Evolutionary conservation across 768 basidiomycete genomes (phyloP), one percentile per base, ranked within the genome.

Genomic region (Cystofilobasidium ferigula): DNA sequence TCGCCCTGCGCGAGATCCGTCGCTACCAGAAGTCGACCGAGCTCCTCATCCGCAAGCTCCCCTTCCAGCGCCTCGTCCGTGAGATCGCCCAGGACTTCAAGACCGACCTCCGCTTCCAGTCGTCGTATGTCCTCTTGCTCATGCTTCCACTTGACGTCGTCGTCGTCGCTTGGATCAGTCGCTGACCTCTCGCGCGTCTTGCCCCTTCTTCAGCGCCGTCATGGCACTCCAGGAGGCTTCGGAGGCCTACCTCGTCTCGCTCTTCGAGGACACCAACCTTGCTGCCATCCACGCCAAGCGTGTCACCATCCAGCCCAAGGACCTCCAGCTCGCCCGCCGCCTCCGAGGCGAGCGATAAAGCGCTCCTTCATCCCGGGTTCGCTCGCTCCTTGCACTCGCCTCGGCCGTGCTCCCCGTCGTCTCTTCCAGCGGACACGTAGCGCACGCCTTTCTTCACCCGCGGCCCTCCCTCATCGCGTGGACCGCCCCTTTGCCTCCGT

Each of bases 1-100:
- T 98, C 81, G 94, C 94, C 71, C 90, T 98, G 71, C 92, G 94
- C 83, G 93, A 97, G 80, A 97, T 97, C 74, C 82, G 93, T 76
- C 83, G 92, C 78, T 95, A 97, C 83, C 78, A 78, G 71, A 80
- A 79, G 74, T 83, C 81, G 18, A 84, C 83, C 34, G 82, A 84
- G 73, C 78, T 84, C 40, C 79, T 84, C 68, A 84, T 84, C 72
- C 80, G 82, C 72, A 84, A 84, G 75, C 81, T 77, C 60, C 72
- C 73, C 67, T 70, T 71, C 71, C 71, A 71, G 62, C 63, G 71
- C 16, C 71, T 71, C 38, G 57, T 57, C 42, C 35, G 61, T 35
- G 65, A 67, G 53, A 65, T 67, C 64, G 65, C 59, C 62, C 62
- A 63, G 63, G 69, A 70, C 65, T 69, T 63, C 63, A 63, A 69